Evolutionary conservation across 106 monocot species (phyloP).

Genomic region (Dendrobium nobile): DNA sequence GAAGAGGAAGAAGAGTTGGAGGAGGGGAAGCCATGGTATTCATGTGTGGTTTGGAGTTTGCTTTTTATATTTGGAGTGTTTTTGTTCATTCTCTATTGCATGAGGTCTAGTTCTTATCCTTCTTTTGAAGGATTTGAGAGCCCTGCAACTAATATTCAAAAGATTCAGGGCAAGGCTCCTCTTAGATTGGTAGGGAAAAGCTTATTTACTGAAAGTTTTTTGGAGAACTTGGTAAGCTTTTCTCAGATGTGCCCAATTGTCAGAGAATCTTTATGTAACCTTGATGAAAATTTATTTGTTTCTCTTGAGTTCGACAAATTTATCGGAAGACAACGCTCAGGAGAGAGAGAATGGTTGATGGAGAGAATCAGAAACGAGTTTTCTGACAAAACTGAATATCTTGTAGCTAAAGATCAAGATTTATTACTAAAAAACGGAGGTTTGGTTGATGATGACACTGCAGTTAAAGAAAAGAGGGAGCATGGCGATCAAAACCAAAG

Average conservation of each 20-base stretch:
- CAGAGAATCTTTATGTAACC: background rate
- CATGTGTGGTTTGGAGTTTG: slow-evolving; percentile 5
- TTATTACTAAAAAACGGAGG: background rate
- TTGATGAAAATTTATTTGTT: background rate
- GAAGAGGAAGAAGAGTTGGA: slow-evolving; percentile 3
- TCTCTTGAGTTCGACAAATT: background rate
- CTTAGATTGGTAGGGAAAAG: background rate
- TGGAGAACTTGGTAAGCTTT: background rate
- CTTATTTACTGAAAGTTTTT: background rate
- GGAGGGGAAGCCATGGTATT: background rate
- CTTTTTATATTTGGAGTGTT: slow-evolving; percentile 22
- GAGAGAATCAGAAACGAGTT: background rate
- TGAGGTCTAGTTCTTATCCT: slow-evolving; percentile 1
- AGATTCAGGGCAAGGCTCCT: background rate
- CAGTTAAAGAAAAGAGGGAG: background rate
- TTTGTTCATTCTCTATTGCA: slow-evolving; percentile 13
- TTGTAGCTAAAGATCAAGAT: background rate
- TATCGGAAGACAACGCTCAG: background rate
- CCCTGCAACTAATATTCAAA: slow-evolving; percentile 2
- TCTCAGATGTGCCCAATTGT: background rate
- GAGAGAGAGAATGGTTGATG: background rate
- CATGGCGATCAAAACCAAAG: background rate
- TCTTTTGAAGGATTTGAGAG: slow-evolving; percentile 5
- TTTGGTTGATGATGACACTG: background rate
- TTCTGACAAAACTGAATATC: background rate